Base-by-base conservation (phyloP, 23 red algal genomes). In the Gracilaria gracilis region DNA sequence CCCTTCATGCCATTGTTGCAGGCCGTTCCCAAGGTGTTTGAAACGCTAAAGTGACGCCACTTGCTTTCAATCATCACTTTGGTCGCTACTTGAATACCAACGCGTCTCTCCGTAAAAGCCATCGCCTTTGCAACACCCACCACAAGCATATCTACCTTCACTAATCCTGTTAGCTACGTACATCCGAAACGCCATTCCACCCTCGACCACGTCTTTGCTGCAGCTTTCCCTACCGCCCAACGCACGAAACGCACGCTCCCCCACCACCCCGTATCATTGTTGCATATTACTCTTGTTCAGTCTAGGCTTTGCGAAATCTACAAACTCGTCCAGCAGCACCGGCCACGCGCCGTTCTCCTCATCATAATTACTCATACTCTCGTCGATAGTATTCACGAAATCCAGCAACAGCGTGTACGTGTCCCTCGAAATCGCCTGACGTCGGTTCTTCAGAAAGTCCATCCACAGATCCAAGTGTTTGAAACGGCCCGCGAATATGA, bases 241-340 rank as follows among this genome's bases (percentile, higher is more conserved):
- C n/a, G n/a, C n/a, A n/a, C n/a, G n/a, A n/a, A n/a, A n/a, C n/a
- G n/a, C n/a, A n/a, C n/a, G n/a, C n/a, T n/a, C n/a, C n/a, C n/a
- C n/a, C n/a, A n/a, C n/a, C n/a, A n/a, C n/a, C n/a, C 6, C 54
- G 15, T 4, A 58, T 62, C 13, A 62, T 25, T 62, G 59, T 29
- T 6, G 9, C 51, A 62, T 19, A 29, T 5, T 62, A 2, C 19
- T 4, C 23, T 81, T 57, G 33, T 81, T 54, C 7, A 81, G 76
- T 32, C 48, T 86, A 31, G 70, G 57, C 38, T 83, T 89, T 28
- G 91, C 79, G 75, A 83, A 98, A 23, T 91, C 88, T 73, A 98
- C 95, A 91, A 98, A 98, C 62, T 94, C 95, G 71, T 98, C 95
- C 35, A 98, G 40, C 38, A 98, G 71, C 23, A 98, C 90, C 40